Conservation (phyloP, 2,329 filamentous ascomycete species). For the Colletotrichum gigasporum region DNA sequence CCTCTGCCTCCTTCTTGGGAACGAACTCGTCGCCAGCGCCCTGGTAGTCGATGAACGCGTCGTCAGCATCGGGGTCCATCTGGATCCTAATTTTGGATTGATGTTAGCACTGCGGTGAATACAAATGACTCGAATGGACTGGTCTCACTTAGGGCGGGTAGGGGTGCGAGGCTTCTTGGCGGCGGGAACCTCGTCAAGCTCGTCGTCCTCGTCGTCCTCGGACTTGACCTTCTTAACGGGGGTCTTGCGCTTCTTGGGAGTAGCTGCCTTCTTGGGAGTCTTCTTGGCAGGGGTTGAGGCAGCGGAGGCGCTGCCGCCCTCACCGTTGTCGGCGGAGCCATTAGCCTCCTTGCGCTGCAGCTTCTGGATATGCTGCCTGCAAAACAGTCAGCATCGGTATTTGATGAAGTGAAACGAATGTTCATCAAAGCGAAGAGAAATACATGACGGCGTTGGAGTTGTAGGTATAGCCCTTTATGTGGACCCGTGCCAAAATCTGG, state of each 20-base stretch:
- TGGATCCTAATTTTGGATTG: no score
- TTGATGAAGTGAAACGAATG: background rate
- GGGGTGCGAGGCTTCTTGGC: slow-evolving; percentile 33
- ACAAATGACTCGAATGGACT: no score
- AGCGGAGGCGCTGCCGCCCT: slow-evolving; percentile 24
- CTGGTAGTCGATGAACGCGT: background rate
- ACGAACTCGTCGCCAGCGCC: background rate
- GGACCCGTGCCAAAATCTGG: slow-evolving; percentile 42
- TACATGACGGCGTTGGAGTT: slow-evolving; percentile 52
- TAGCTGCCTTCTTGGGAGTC: slow-evolving; percentile 20
- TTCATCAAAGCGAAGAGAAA: slow-evolving; percentile 16
- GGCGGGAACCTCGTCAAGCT: slow-evolving; percentile 33
- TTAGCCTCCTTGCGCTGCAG: slow-evolving; percentile 47
- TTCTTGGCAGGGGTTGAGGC: slow-evolving; percentile 32
- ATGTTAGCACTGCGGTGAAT: background rate
- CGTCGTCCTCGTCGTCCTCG: slow-evolving; percentile 36
- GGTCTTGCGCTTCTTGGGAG: slow-evolving; percentile 42
- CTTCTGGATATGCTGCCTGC: slow-evolving; percentile 58
- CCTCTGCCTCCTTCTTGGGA: slow-evolving; percentile 29
- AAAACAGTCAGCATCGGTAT: slow-evolving; percentile 24
- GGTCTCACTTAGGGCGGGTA: slow-evolving; percentile 4
- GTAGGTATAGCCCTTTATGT: slow-evolving; percentile 48
- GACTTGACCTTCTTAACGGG: slow-evolving; percentile 37
- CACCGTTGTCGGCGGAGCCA: slow-evolving; percentile 30
- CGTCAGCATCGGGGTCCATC: no score